These are phyloP conservation scores for Macrolepiota albuminosa DNA, from an alignment of 768 basidiomycete species.

Conservation along the genomic window DNA sequence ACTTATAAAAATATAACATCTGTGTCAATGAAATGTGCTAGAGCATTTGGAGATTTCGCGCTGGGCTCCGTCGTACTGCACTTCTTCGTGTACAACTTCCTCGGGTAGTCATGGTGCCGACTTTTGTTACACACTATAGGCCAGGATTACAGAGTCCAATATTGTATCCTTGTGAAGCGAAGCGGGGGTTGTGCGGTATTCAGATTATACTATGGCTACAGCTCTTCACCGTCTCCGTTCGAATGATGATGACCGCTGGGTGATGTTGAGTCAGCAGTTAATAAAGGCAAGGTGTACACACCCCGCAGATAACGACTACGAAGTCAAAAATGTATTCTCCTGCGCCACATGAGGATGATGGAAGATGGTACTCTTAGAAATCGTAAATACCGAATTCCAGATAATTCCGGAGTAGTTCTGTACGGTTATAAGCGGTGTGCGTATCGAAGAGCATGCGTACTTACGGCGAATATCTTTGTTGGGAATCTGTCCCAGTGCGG, in stretches of 20 bases:
- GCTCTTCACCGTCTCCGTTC: slow-evolving; percentile 48
- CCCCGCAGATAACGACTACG: slow-evolving; percentile 78
- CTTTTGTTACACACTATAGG: slow-evolving; percentile 14
- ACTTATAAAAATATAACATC: background rate
- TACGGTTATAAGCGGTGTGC: slow-evolving; percentile 1
- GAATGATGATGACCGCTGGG: slow-evolving; percentile 68
- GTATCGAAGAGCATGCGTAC: slow-evolving; percentile 23
- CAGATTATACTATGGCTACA: background rate
- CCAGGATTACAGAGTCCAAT: background rate
- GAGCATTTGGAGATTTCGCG: slow-evolving; percentile 96
- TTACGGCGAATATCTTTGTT: slow-evolving; percentile 88
- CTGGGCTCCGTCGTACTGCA: slow-evolving; percentile 94
- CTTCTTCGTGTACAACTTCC: slow-evolving; percentile 98
- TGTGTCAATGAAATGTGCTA: slow-evolving; percentile 26
- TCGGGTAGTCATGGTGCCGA: slow-evolving; percentile 52
- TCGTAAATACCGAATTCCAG: slow-evolving; percentile 63
- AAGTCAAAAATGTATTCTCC: slow-evolving; percentile 88
- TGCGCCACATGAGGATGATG: slow-evolving; percentile 23
- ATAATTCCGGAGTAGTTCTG: slow-evolving; percentile 73
- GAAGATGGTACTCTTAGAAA: background rate
- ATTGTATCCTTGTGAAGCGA: background rate
- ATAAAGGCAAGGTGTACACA: slow-evolving; percentile 30
- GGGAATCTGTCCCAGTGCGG: slow-evolving; percentile 67
- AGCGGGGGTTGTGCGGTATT: background rate
- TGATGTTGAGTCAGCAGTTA: background rate